Base-by-base conservation (phyloP, 371 early-diverging fungal genomes). In the Mucor racemosus region DNA sequence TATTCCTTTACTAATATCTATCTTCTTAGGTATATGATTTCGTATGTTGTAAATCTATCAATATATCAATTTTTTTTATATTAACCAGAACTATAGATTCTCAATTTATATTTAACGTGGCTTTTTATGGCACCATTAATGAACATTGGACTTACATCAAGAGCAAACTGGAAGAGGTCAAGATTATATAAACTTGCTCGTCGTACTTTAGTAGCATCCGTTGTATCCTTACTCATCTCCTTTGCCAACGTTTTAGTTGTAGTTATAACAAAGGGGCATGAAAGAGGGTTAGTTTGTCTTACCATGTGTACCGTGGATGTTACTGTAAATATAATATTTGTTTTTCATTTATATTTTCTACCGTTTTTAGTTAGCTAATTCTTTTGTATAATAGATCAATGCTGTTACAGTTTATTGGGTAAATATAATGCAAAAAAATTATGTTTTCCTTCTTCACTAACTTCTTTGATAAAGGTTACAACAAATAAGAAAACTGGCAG, bases 371-470 rank as follows among this genome's bases (percentile, higher is more conserved):
- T 42, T 35, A 7, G 17, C 36, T 10, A 55, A 14, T 33, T 1
- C 17, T 36, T 26, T 64, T 48, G 11, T 11, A 8, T 36, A 21
- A 21, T 66, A 82, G 82, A 71, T 84, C 35, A 87, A 87, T 38
- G 85, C 84, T 13, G 73, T 84, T 40, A 76, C 82, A n/a, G 80
- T 87, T 17, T 82, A 87, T 61, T 86, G 87, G 87, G 86, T 86
- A 75, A 60, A 3, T 31, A 31, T 46, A 2, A 7, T 19, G 6
- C 7, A 5, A 50, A 33, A n/a, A 39, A 33, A 13, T 1, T 19
- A 31, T 38, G 13, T 38, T 33, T 19, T 31, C 1, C n/a, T 14
- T 50, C 36, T 35, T 38, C 31, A 33, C 26, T 26, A 26, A 26
- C 26, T 26, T 26, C n/a, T 26, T 26, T 54, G 31, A 26, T 57